phyloP scores from a whole-genome alignment of 2,329 filamentous ascomycete genomes.

The Sphaerulina populicola region DNA sequence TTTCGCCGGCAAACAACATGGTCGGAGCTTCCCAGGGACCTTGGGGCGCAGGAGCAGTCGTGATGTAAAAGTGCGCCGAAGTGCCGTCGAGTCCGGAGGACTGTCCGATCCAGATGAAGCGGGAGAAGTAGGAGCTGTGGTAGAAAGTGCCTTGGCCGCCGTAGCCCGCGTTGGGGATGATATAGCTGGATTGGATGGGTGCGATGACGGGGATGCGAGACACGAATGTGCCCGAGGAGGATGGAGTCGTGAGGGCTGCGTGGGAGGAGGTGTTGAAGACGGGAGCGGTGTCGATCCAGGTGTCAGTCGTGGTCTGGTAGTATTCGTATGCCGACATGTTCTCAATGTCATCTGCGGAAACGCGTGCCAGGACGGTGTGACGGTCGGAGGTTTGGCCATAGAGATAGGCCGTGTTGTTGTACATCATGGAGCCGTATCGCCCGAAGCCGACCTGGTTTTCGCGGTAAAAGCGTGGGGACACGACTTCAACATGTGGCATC shows the following conservation, averaged over 20 bases:
- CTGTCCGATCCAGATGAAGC: constrained; percentile 30
- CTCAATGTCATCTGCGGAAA: constrained; percentile 16
- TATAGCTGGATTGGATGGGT: constrained; percentile 2
- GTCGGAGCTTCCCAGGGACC: constrained; percentile 28
- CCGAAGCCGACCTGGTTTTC: constrained; percentile 19
- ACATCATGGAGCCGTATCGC: constrained; percentile 19
- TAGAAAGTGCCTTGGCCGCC: constrained; percentile 29
- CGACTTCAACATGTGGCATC: constrained; percentile 14
- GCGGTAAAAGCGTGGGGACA: constrained; percentile 18
- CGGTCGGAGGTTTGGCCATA: constrained; percentile 17
- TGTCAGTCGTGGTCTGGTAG: constrained; percentile 13
- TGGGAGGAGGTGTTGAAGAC: constrained; percentile 11
- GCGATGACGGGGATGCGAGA: background rate
- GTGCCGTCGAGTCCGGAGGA: constrained; percentile 4
- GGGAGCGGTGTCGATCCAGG: constrained; percentile 18
- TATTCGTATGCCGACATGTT: constrained; percentile 20
- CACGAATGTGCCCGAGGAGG: background rate
- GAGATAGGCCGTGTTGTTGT: constrained; percentile 19
- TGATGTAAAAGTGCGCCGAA: constrained; percentile 25
- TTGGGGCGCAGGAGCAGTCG: constrained; percentile 26
- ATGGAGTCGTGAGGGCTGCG: background rate
- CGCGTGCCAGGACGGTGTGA: constrained; percentile 19
- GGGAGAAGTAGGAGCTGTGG: constrained; percentile 23
- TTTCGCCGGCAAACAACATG: constrained; percentile 16
- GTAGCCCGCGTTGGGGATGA: constrained; percentile 24